Base-by-base conservation (phyloP, 2,329 filamentous ascomycete genomes). In the Diaporthe sp. region DNA sequence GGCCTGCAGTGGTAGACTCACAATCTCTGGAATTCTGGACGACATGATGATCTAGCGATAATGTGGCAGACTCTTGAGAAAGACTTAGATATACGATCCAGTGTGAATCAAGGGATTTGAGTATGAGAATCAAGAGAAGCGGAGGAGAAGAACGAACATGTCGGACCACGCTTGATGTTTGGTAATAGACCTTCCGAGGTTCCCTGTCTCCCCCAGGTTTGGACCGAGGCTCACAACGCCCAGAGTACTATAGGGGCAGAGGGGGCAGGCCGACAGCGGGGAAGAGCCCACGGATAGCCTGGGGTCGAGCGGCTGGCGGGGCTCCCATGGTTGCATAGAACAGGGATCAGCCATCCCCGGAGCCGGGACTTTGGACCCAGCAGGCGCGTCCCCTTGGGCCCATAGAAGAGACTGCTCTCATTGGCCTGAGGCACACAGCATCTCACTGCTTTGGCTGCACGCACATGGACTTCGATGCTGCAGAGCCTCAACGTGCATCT, bases 11-110 rank as follows among this genome's bases (percentile, higher is more conserved):
- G 13, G 7, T 15, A 34, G 55, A 76, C 79, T 75, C 74, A 80
- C 79, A 47, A 80, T 80, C 65, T 78, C 78, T 68, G 79, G 79
- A 31, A 77, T 78, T 75, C 75, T 78, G 72, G 78, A 77, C 51
- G 79, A 76, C 79, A 81, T 80, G n/a, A 53, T 79, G 76, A 28
- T 60, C 20, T 72, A 28, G 67, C 13, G 65, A 22, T 25, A 25
- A 12, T 28, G 17, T 28, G 13, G n/a, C 6, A 42, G 34, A n/a
- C n/a, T 53, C 34, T 70, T 42, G 34, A 31, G 4, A 6, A 28
- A 28, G 5, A 28, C 15, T 53, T 55, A 31, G 31, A 28, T 42
- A 39, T 28, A 39, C 28, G 47, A 70, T 70, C n/a, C 49, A 31
- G n/a, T 12, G 49, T 55, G 34, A 70, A 70, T 55, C 65, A 22